Conservation (phyloP, 176 grass and related monocot species). For the Poa annua region DNA sequence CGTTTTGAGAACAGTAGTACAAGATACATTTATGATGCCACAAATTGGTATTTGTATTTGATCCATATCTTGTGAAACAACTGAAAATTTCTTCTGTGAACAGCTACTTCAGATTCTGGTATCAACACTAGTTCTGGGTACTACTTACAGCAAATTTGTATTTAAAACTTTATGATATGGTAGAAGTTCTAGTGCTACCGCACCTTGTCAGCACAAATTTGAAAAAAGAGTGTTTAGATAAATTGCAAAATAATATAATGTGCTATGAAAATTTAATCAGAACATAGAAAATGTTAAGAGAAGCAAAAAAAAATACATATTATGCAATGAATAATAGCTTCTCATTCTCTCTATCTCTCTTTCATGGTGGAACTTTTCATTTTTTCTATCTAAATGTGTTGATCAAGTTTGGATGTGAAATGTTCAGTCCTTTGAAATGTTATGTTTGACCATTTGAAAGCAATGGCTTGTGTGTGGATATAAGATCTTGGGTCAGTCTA, state of each 20-base stretch:
- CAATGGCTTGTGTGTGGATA: neutral
- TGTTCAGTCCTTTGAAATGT: neutral
- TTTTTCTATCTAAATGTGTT: neutral
- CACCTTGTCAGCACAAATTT: neutral
- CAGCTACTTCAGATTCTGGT: neutral
- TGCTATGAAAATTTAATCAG: neutral
- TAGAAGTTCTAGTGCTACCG: neutral
- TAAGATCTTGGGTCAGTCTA: slow-evolving; percentile 6
- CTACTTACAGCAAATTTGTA: neutral
- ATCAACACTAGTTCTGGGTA: neutral
- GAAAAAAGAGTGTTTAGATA: neutral
- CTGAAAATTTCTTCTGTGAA: neutral
- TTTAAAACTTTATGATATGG: neutral
- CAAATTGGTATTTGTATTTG: slow-evolving; percentile 7
- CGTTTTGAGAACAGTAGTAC: neutral
- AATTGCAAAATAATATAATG: neutral
- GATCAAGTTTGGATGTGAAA: neutral
- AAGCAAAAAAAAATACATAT: neutral
- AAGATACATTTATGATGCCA: slow-evolving; percentile 17
- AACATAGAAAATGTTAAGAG: neutral
- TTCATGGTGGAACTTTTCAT: neutral
- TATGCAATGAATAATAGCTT: neutral
- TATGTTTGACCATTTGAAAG: neutral
- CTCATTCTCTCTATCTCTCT: neutral
- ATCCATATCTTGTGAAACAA: neutral